Percentiles rank a stretch among this genome's conserved stretches.
phyloP scores from a whole-genome alignment of 139 green algal genomes.

The Chlamydomonas sp. region DNA sequence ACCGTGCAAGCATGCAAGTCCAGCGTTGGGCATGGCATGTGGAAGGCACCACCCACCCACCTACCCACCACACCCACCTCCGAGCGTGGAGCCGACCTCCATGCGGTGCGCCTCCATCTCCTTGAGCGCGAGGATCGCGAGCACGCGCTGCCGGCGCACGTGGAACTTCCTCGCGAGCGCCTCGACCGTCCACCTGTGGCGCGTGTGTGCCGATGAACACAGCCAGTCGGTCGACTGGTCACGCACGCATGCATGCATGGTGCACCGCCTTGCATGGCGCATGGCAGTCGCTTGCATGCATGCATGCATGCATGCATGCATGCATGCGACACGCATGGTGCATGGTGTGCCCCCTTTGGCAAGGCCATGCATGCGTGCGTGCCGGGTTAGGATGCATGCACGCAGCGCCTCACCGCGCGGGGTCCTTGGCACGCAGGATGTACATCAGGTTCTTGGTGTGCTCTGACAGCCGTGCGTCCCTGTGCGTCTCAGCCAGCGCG shows the following conservation, averaged over 20 bases:
- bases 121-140: constrained; percentile 50
- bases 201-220: too few relatives aligned
- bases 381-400: background rate
- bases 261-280: too few relatives aligned
- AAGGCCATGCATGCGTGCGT: background rate
- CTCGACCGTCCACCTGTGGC: constrained; percentile 45
- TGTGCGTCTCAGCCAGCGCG: constrained; percentile 23
- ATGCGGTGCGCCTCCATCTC: constrained; percentile 43
- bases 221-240: too few relatives aligned
- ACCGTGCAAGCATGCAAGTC: too few relatives aligned
- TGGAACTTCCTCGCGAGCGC: constrained; percentile 46
- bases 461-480: constrained; percentile 44
- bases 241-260: too few relatives aligned
- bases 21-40: too few relatives aligned
- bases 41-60: too few relatives aligned
- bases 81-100: constrained; percentile 19
- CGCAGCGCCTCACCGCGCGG: constrained; percentile 19
- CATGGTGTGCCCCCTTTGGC: background rate
- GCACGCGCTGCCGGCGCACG: constrained; percentile 43
- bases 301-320: background rate
- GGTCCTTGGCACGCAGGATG: constrained; percentile 45
- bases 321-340: background rate
- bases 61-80: too few relatives aligned
- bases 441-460: constrained; percentile 50
- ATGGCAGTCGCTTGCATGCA: too few relatives aligned